These are phyloP conservation scores for Exophiala sp. DNA, from an alignment of 2,329 filamentous ascomycete genomes.

Conservation along the genomic window DNA sequence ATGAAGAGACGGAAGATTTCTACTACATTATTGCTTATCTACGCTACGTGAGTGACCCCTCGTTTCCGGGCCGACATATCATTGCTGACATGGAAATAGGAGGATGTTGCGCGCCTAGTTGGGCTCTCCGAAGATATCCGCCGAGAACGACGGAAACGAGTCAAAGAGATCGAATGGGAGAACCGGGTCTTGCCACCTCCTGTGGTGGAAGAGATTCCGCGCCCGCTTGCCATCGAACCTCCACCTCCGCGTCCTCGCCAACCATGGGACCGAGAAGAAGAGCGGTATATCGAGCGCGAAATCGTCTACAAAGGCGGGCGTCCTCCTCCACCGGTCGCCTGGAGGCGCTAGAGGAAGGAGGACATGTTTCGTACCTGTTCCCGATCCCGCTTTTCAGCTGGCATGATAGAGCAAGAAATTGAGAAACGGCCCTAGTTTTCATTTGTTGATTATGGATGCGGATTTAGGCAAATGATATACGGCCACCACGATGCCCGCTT, in stretches of 20 bases:
- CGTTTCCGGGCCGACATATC: not conserved
- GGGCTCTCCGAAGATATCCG: conserved; percentile 78
- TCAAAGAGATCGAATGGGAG: conserved; percentile 53
- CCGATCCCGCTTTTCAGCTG: too few species aligned
- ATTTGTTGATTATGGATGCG: too few species aligned
- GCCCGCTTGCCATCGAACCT: conserved; percentile 25
- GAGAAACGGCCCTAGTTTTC: too few species aligned
- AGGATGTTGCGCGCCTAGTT: conserved; percentile 79
- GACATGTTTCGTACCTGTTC: too few species aligned
- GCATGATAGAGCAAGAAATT: too few species aligned
- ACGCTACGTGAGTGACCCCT: conserved; percentile 60
- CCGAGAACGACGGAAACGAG: conserved; percentile 53
- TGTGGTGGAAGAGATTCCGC: conserved; percentile 13
- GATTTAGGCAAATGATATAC: too few species aligned
- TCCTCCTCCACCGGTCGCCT: conserved; percentile 25
- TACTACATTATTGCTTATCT: conserved; percentile 93
- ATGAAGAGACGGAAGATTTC: conserved; percentile 80
- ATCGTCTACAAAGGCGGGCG: conserved; percentile 27
- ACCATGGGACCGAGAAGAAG: conserved; percentile 29
- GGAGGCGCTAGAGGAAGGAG: conserved; percentile 21
- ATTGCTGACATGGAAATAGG: conserved; percentile 49
- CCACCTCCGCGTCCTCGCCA: conserved; percentile 21
- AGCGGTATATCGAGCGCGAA: conserved; percentile 29
- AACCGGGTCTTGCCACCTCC: conserved; percentile 31
- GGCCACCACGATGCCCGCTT: too few species aligned